These are phyloP conservation scores for Lanzia echinophila DNA, from an alignment of 2,329 filamentous ascomycete genomes.

Conservation along the genomic window DNA sequence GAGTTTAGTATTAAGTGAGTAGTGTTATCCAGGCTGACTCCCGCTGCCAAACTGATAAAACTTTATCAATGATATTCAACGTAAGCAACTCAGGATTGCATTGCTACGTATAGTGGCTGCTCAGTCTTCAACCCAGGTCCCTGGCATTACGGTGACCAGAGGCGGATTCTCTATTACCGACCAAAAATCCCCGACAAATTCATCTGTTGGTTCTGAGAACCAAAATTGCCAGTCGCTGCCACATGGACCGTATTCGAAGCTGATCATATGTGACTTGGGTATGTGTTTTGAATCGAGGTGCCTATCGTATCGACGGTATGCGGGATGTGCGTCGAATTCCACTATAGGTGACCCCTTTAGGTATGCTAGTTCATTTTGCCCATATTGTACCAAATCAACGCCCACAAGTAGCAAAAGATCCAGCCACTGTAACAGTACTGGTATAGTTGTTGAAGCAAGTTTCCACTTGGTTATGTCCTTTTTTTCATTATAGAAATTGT, in stretches of 20 bases:
- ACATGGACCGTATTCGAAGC: conserved; percentile 7
- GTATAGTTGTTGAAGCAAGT: neutral
- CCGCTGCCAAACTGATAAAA: no score
- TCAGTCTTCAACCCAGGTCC: neutral
- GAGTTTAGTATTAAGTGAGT: no score
- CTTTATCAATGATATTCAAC: no score
- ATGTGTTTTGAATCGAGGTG: no score
- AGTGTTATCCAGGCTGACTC: no score
- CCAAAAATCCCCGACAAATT: conserved; percentile 11
- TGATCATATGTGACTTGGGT: no score
- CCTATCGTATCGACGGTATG: no score
- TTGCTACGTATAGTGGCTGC: no score
- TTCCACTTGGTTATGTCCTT: no score
- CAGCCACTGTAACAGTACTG: neutral
- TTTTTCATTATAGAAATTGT: no score
- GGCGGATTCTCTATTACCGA: conserved; percentile 1
- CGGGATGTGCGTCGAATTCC: no score
- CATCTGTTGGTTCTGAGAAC: neutral
- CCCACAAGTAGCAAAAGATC: neutral
- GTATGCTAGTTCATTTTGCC: neutral
- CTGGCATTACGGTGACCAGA: neutral
- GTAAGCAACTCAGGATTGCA: no score
- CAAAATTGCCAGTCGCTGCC: conserved; percentile 12
- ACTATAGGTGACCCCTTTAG: neutral
- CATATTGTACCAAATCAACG: conserved; percentile 6